Evolutionary conservation across 139 green algal species (phyloP).

Genomic region (Chlamydomonas incerta): DNA sequence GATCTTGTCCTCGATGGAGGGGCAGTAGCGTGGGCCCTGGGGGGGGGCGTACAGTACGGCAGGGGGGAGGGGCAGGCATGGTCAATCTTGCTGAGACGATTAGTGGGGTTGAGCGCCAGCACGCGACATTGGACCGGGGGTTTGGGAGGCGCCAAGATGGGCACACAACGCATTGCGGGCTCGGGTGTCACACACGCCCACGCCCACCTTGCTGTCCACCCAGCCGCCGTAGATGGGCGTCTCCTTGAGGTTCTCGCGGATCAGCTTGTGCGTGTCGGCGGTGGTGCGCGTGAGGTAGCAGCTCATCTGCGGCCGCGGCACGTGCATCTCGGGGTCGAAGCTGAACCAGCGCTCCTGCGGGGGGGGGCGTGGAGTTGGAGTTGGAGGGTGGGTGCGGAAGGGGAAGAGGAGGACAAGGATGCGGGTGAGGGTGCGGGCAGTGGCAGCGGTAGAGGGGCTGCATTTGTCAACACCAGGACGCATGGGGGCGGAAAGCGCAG

Average conservation of each 20-base stretch:
- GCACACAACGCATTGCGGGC: no score
- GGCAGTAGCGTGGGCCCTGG: constrained; percentile 92
- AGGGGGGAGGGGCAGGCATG: neutral
- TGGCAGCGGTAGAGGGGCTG: no score
- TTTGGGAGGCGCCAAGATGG: no score
- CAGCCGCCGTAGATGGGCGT: constrained; percentile 97
- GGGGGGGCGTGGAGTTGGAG: no score
- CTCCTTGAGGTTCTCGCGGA: constrained; percentile 88
- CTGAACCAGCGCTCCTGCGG: constrained; percentile 89
- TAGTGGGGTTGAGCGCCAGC: no score
- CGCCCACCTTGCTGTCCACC: constrained; percentile 76
- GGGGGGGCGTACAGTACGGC: neutral
- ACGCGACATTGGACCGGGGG: no score
- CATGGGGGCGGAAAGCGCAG: no score
- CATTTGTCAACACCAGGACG: no score
- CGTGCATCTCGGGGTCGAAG: constrained; percentile 87
- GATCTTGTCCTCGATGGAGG: constrained; percentile 99
- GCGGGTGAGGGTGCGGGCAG: neutral
- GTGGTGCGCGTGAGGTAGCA: constrained; percentile 97
- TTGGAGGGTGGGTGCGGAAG: no score
- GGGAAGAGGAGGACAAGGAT: neutral
- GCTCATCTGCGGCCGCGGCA: constrained; percentile 73
- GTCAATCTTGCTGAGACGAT: no score
- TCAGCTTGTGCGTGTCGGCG: constrained; percentile 87
- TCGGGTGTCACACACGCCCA: no score